Base-by-base conservation (phyloP, 306 rosid species). In the Inga leiocalycina region DNA sequence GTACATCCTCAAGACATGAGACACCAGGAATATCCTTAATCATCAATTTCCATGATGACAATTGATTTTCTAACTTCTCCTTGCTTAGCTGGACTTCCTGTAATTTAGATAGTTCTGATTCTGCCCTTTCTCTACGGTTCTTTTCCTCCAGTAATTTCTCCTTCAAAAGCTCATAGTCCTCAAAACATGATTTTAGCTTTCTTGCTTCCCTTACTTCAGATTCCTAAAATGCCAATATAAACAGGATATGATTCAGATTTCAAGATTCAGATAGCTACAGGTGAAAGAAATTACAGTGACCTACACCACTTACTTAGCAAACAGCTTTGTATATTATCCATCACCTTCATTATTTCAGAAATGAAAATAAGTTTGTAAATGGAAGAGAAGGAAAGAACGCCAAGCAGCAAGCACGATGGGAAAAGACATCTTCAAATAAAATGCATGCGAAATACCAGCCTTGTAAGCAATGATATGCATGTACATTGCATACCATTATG, bases 131-230 rank as follows among this genome's bases (percentile, higher is more conserved):
- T 75, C 89, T 79, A 66, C 88, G 87, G 83, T 83, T 61, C 81
- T 90, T 96, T 84, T 93, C 98, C 84, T 93, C 97, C 87, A 85
- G 80, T 70, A 96, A 79, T 84, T 93, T 93, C 87, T 93, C 99
- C 85, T 90, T 91, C 87, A 96, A 87, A 82, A 96, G 86, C 75
- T 86, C 95, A 84, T 91, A 57, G 75, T 88, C 86, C 80, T 94
- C 97, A 71, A 88, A 92, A 78, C 92, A 91, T 54, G 91, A 90
- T 90, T 83, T 96, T 82, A 96, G 85, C 89, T 91, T 96, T 83
- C 91, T 89, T 52, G 99, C 98, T 91, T 90, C 98, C 88, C 90
- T 93, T 78, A 93, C 98, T 86, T 93, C 99, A 84, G 97, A 85
- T 82, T 96, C 99, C 99, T 96, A 85, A 81, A 78, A 80, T 76